Base-by-base conservation (phyloP, 768 basidiomycete species). In the Auricularia cornea region DNA sequence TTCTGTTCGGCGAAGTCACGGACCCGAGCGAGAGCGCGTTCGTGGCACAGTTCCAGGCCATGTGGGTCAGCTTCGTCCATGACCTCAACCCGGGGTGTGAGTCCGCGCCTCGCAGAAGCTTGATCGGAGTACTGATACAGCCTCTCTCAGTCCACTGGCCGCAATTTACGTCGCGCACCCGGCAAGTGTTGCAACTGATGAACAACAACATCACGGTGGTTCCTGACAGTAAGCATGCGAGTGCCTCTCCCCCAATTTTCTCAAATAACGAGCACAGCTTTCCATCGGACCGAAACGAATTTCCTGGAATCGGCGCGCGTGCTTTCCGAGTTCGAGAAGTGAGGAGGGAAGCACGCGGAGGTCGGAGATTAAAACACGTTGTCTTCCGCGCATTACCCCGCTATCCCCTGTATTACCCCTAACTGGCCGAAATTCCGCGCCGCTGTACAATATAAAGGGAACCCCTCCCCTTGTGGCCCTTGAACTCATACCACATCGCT, bases 41-140 rank as follows among this genome's bases (percentile, higher is more conserved):
- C 41, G 75, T 85, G 1, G 77, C 78, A 33, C 75, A 75, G 61
- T 74, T 81, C 72, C 74, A 78, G 2, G 81, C 81, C 65, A 83
- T 82, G 61, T 86, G 81, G 66, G 76, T 86, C 72, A 80, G 78
- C 60, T 86, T 86, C 66, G 74, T 84, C 23, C 74, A 79, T 66
- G 82, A 85, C 65, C 74, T 85, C 60, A 76, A 79, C 63, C 85
- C 84, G 3, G 84, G 84, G 40, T 56, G 84, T 85, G 64, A 29
- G 79, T 72, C 23, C 8, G n/a, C n/a, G n/a, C n/a, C n/a, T n/a
- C n/a, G n/a, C n/a, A n/a, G n/a, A n/a, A n/a, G n/a, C n/a, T n/a
- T n/a, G n/a, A n/a, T n/a, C n/a, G n/a, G n/a, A n/a, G n/a, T 40
- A n/a, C 61, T 16, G 20, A 18, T 41, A 12, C 51, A 59, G n/a